Evolutionary conservation across 257 asterid genomes (phyloP), one percentile per base, ranked within the genome.

Genomic region (Solanum gracilifrons): DNA sequence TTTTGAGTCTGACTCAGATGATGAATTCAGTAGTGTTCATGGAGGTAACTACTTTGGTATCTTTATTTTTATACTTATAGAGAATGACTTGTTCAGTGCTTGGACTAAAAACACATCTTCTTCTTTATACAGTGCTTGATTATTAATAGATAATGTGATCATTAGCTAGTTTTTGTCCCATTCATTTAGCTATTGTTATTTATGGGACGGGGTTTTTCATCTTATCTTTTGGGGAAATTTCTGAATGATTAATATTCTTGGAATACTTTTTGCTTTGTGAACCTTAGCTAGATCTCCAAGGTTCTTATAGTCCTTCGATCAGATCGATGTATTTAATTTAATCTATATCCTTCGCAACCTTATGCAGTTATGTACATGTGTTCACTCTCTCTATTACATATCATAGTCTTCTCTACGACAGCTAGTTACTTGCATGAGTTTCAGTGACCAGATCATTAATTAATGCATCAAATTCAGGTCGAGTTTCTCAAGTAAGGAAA

Each of bases 1-100:
- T 88, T 90, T 95, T 85, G 99, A 95, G 66, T 97, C 98, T 9
- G 99, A 97, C 82, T 94, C 99, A 10, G 98, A 97, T 86, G 99
- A 97, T 51, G 98, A 97, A 36, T 94, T 90, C 88, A 90, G 94
- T 87, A 97, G 99, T 79, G 98, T 95, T 71, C 95, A 92, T 87
- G 99, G 98, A 93, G 98, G 99, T 97, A 93, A 93, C 69, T 9
- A 29, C 69, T 48, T 46, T 18, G 13, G 20, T 82, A 48, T 82
- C 69, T 82, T 48, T 10, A 25, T 31, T 46, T 82, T 77, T 18
- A 3, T 29, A 29, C 41, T 18, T 27, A 25, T 29, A 46, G 29
- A 10, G 66, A 27, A 27, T 43, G 62, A 79, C 64, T 25, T 15
- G 84, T 27, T 46, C 15, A 25, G 64, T 41, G 5, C 41, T 13